phyloP scores from a whole-genome alignment of 1,284 basidiomycete genomes.

The Puccinia novopanici region DNA sequence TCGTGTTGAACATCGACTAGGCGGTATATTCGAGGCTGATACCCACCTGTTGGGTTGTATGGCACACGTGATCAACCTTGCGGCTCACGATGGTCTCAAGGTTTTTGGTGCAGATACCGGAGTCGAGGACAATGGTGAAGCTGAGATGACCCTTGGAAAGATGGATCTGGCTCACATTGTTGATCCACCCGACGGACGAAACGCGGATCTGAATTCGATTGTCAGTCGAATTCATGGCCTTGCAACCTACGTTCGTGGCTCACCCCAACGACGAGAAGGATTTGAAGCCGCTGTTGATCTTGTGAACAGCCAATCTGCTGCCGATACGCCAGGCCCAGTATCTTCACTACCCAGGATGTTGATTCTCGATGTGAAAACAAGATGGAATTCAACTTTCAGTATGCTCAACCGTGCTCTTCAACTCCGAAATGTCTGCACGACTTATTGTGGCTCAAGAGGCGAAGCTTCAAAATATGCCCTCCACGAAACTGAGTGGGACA shows the following conservation, averaged over 20 bases:
- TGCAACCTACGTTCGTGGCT: not conserved
- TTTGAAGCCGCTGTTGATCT: not conserved
- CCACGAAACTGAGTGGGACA: not conserved
- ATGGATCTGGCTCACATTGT: not conserved
- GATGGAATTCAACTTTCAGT: not conserved
- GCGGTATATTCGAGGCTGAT: not conserved
- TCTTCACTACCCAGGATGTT: not conserved
- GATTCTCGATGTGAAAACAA: slow-evolving; percentile 8
- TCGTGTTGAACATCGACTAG: not conserved
- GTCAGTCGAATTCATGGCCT: not conserved
- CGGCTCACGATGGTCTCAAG: not conserved
- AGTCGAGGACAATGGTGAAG: not conserved
- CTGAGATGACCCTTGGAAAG: not conserved
- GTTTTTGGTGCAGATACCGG: slow-evolving; percentile 1
- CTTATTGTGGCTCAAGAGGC: too few relatives aligned
- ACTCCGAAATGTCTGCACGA: too few relatives aligned
- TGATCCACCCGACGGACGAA: not conserved
- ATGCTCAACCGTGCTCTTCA: too few relatives aligned
- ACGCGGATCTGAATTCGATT: not conserved
- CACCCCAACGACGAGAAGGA: slow-evolving; percentile 7
- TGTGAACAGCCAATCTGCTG: not conserved
- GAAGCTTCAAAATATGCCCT: not conserved
- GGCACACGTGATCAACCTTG: slow-evolving; percentile 9
- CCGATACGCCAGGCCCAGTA: not conserved
- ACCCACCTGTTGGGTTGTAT: not conserved